Conservation (phyloP, 495 filamentous ascomycete genomes). For the Neurospora sp. region DNA sequence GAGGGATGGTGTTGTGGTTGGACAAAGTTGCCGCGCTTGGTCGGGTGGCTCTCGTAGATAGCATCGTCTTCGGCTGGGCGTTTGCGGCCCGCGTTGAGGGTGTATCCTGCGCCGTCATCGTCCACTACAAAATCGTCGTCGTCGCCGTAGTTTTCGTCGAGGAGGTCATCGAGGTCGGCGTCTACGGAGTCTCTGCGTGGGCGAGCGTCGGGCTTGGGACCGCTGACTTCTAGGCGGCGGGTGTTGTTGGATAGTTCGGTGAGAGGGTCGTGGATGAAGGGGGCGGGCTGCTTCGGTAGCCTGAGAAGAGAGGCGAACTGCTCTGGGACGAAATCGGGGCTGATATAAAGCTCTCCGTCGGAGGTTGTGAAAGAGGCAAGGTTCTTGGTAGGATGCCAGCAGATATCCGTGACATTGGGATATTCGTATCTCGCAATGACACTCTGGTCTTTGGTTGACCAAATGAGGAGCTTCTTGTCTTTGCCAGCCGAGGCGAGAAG, state of each 20-base stretch:
- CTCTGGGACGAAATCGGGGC: slow-evolving; percentile 63
- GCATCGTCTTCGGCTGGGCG: slow-evolving; percentile 44
- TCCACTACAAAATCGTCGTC: slow-evolving; percentile 83
- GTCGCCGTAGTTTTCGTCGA: slow-evolving; percentile 51
- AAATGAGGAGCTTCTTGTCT: slow-evolving; percentile 75
- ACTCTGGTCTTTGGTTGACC: slow-evolving; percentile 81
- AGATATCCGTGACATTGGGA: slow-evolving; percentile 68
- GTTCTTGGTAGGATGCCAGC: slow-evolving; percentile 87
- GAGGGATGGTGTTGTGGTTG: slow-evolving; percentile 65
- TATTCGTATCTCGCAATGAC: slow-evolving; percentile 65
- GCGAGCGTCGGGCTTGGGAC: slow-evolving; percentile 37
- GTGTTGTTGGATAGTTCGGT: slow-evolving; percentile 60
- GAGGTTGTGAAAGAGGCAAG: slow-evolving; percentile 81
- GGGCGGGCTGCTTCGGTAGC: slow-evolving; percentile 56
- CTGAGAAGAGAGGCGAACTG: slow-evolving; percentile 52
- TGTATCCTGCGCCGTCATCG: slow-evolving; percentile 90
- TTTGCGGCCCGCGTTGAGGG: slow-evolving; percentile 60
- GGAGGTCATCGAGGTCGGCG: slow-evolving; percentile 39
- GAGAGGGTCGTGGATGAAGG: slow-evolving; percentile 74
- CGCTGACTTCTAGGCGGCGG: slow-evolving; percentile 44
- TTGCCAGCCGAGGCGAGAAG: slow-evolving; percentile 72
- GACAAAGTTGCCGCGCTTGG: slow-evolving; percentile 41
- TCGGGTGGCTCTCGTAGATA: slow-evolving; percentile 22
- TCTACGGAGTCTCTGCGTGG: slow-evolving; percentile 32
- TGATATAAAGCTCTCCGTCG: slow-evolving; percentile 85